These are phyloP conservation scores for Spinacia oleracea DNA, from an alignment of 179 eudicot genomes.

Conservation along the genomic window DNA sequence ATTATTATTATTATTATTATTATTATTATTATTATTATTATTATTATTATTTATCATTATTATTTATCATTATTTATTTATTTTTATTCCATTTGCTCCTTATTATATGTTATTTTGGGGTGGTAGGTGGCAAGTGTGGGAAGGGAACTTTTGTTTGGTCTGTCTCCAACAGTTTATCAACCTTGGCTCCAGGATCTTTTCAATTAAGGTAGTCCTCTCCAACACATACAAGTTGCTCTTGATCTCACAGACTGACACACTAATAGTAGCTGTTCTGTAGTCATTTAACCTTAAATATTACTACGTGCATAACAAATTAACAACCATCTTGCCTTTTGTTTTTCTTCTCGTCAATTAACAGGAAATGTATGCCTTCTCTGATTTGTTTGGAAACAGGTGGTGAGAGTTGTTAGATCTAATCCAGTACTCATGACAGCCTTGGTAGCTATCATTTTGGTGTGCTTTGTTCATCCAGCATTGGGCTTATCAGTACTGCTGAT, in stretches of 20 bases:
- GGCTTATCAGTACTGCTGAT: slow-evolving; percentile 70
- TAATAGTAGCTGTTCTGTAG: not conserved
- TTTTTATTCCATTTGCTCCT: not conserved
- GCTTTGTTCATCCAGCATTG: slow-evolving; percentile 87
- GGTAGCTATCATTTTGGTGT: slow-evolving; percentile 59
- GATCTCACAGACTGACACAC: too few relatives aligned
- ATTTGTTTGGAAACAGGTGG: slow-evolving; percentile 50
- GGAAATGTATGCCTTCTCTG: slow-evolving; percentile 8
- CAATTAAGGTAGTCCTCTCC: slow-evolving; percentile 61
- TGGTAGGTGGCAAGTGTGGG: slow-evolving; percentile 71
- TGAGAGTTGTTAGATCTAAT: slow-evolving; percentile 56
- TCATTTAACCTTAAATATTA: not conserved
- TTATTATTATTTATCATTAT: not conserved
- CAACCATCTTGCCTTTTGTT: not conserved
- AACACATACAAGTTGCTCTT: not conserved
- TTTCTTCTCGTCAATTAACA: slow-evolving; percentile 3
- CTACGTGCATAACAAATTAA: not conserved
- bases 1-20: not conserved
- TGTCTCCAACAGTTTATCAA: slow-evolving; percentile 54
- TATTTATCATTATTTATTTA: not conserved
- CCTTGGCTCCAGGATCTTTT: slow-evolving; percentile 50
- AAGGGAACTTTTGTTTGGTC: slow-evolving; percentile 44
- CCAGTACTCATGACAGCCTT: slow-evolving; percentile 56
- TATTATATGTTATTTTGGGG: slow-evolving; percentile 16
- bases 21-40: not conserved